phyloP scores from a whole-genome alignment of 176 grass and related monocot species.

The Oryza coarctata region DNA sequence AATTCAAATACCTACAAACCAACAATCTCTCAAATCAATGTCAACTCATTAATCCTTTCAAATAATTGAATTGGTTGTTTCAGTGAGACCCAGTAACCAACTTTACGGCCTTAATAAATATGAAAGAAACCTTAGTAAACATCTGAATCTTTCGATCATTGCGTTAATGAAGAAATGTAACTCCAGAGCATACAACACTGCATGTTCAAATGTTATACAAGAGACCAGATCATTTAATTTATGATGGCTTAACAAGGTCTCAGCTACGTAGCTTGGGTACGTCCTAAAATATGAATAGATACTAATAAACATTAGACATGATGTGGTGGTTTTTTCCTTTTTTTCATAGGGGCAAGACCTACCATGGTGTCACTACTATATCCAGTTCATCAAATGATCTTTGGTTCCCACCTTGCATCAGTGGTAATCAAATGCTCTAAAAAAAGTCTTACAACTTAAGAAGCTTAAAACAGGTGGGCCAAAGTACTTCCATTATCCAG shows the following conservation, averaged over 20 bases:
- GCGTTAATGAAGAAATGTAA: background rate
- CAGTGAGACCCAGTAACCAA: constrained; percentile 85
- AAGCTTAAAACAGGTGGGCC: background rate
- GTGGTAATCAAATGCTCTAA: background rate
- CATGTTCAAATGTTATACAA: background rate
- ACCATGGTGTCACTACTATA: background rate
- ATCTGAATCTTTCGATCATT: background rate
- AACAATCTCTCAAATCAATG: constrained; percentile 77
- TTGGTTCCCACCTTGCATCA: background rate
- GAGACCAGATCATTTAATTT: background rate
- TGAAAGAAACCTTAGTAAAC: constrained; percentile 24
- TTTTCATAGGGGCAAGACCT: background rate
- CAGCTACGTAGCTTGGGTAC: background rate
- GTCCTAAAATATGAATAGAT: background rate
- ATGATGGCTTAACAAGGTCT: background rate
- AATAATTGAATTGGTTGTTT: constrained; percentile 61
- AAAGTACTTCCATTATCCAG: constrained; percentile 1
- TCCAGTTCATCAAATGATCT: background rate
- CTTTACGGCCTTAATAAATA: constrained; percentile 74
- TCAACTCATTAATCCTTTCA: constrained; percentile 74
- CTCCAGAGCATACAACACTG: background rate
- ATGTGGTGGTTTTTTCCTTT: background rate
- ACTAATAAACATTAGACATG: background rate
- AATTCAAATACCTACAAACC: constrained; percentile 81
- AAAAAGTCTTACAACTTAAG: background rate